Evolutionary conservation across 1,139 yeast genomes (phyloP).

Genomic region (Saccharomyces hybrid): DNA sequence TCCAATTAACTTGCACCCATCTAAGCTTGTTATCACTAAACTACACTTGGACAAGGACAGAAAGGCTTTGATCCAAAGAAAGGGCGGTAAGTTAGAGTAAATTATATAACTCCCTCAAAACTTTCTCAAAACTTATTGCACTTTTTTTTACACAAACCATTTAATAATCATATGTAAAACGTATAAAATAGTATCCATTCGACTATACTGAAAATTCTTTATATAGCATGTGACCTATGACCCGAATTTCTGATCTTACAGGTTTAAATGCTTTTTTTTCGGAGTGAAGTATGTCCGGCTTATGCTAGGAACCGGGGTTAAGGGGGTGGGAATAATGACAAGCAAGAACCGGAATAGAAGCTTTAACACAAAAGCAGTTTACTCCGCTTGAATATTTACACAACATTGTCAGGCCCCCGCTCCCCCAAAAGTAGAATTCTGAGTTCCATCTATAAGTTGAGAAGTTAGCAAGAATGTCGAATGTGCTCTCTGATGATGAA

Average conservation of each 20-base stretch:
- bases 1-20: slow-evolving; percentile 97
- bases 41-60: slow-evolving; percentile 98
- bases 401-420: background rate
- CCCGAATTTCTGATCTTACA: background rate
- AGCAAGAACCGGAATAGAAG: background rate
- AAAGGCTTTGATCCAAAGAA: slow-evolving; percentile 91
- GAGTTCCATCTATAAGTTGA: background rate
- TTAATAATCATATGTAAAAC: slow-evolving; percentile 2
- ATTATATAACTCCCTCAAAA: slow-evolving; percentile 17
- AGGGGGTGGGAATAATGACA: background rate
- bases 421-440: background rate
- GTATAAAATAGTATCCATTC: slow-evolving; percentile 1
- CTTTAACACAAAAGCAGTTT: background rate
- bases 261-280: background rate
- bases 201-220: background rate
- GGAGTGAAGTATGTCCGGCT: background rate
- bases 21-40: slow-evolving; percentile 98
- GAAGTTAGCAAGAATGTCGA: slow-evolving; percentile 22
- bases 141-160: slow-evolving; percentile 3
- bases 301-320: background rate
- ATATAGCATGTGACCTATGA: background rate
- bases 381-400: background rate
- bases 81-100: slow-evolving; percentile 79
- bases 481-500: slow-evolving; percentile 31
- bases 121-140: slow-evolving; percentile 1